These are phyloP conservation scores for Stagonosporopsis rhizophila DNA, from an alignment of 2,329 filamentous ascomycete genomes.

Conservation along the genomic window DNA sequence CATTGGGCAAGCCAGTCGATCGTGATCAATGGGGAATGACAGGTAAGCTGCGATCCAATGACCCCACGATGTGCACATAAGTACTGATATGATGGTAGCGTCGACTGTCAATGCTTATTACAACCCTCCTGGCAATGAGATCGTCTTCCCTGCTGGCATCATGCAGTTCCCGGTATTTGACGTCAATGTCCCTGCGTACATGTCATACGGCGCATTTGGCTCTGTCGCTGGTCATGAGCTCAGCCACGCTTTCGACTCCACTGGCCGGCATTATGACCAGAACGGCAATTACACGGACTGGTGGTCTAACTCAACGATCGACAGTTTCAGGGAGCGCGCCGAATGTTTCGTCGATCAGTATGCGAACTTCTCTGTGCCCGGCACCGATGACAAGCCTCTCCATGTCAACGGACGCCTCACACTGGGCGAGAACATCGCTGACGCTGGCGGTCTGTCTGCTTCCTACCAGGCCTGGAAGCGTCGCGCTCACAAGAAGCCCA, in stretches of 20 bases:
- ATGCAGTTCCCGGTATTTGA: conserved; percentile 73
- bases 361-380: conserved; percentile 64
- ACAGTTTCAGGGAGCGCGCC: conserved; percentile 64
- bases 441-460: conserved; percentile 70
- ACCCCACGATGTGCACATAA: too few relatives aligned
- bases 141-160: conserved; percentile 73
- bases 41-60: conserved; percentile 36
- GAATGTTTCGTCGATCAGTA: conserved; percentile 75
- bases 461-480: conserved; percentile 72
- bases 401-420: conserved; percentile 70
- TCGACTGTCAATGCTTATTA: conserved; percentile 68
- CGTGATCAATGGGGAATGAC: conserved; percentile 68
- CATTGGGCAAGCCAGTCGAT: conserved; percentile 66
- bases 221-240: conserved; percentile 73
- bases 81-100: background rate
- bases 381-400: conserved; percentile 62
- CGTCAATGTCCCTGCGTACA: conserved; percentile 66
- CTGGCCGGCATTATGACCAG: conserved; percentile 69
- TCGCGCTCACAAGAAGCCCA: conserved; percentile 59
- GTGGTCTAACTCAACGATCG: conserved; percentile 68
- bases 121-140: conserved; percentile 69
- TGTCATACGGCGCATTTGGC: conserved; percentile 74
- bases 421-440: conserved; percentile 74
- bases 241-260: conserved; percentile 73
- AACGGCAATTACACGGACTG: conserved; percentile 70